phyloP scores from a whole-genome alignment of 441 rosid species.

The Eruca vesicaria region DNA sequence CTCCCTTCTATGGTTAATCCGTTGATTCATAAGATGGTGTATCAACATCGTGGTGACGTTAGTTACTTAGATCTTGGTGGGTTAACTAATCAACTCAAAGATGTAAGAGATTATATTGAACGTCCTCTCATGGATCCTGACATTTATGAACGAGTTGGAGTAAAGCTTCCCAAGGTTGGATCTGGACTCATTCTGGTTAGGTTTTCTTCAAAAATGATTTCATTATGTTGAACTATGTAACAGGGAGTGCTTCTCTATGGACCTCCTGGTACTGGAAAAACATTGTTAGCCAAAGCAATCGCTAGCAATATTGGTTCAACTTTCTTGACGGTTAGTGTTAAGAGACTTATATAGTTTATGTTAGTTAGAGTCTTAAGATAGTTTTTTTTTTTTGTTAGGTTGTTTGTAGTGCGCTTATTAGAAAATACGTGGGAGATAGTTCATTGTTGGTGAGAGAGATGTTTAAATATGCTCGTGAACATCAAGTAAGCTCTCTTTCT shows the following conservation, averaged over 20 bases:
- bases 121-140: neutral
- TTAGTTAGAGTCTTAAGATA: neutral
- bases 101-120: neutral
- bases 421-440: neutral
- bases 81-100: neutral
- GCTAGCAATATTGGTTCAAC: neutral
- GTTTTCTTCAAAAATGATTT: neutral
- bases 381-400: neutral
- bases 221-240: neutral
- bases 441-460: neutral
- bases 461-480: slow-evolving; percentile 75
- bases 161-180: neutral
- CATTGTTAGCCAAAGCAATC: neutral
- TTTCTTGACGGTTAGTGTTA: neutral
- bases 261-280: neutral
- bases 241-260: neutral
- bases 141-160: neutral
- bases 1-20: neutral
- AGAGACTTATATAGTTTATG: neutral
- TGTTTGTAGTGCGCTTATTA: neutral
- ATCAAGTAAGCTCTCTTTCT: slow-evolving; percentile 54
- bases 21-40: neutral
- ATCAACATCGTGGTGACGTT: neutral
- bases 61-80: neutral
- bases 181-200: neutral